These are phyloP conservation scores for Arthonia radiata DNA, from an alignment of 495 filamentous ascomycete species.

Conservation along the genomic window DNA sequence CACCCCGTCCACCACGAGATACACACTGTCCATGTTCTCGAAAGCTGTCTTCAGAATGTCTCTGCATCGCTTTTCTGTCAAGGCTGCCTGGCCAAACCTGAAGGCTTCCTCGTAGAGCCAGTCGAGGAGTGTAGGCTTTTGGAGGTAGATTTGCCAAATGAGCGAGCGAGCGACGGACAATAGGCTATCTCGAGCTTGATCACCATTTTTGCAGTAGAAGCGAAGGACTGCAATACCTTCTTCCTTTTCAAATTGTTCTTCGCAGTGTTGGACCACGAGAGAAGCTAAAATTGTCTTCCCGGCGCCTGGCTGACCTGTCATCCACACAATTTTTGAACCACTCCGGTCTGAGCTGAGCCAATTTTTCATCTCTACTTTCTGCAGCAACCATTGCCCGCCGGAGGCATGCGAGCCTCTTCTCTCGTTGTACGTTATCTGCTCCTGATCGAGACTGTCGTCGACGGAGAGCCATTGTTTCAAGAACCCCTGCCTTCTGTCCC, in stretches of 20 bases:
- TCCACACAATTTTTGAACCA: background rate
- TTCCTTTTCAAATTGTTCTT: too few relatives aligned
- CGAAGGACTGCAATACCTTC: too few relatives aligned
- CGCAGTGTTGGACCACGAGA: constrained; percentile 3
- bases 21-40: constrained; percentile 3
- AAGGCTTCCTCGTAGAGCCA: constrained; percentile 3
- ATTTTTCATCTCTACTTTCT: background rate
- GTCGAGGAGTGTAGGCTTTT: constrained; percentile 2
- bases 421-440: constrained; percentile 7
- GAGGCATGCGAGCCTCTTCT: constrained; percentile 5
- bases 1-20: constrained; percentile 6
- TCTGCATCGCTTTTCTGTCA: constrained; percentile 2
- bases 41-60: constrained; percentile 5
- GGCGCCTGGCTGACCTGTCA: constrained; percentile 5
- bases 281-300: constrained; percentile 10
- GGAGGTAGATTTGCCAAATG: constrained; percentile 2
- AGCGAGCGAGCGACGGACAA: constrained; percentile 2
- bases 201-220: constrained; percentile 7
- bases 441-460: constrained; percentile 6
- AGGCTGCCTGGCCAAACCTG: too few relatives aligned
- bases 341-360: too few relatives aligned
- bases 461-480: background rate
- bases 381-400: background rate
- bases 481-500: background rate
- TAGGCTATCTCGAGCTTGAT: constrained; percentile 3